Percentiles rank a stretch among this genome's conserved stretches.
Conservation (phyloP, 768 basidiomycete genomes). For the Psilocybe sp. region DNA sequence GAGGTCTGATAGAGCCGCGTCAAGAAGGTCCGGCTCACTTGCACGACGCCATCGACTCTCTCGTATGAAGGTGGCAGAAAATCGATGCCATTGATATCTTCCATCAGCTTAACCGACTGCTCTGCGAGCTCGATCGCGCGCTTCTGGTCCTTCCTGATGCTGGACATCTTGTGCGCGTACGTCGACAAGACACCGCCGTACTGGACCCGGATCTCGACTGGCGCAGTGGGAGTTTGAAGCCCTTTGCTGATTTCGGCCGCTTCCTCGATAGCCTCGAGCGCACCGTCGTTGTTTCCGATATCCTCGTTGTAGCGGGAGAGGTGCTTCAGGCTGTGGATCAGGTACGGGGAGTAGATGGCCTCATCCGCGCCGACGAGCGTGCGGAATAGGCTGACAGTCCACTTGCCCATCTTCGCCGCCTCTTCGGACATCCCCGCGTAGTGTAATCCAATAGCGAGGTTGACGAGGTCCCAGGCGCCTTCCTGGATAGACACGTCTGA, state of each 20-base stretch:
- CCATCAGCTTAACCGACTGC: conserved; percentile 3
- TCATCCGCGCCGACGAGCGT: conserved; percentile 6
- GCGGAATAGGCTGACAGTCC: conserved; percentile 14
- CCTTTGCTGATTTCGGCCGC: conserved; percentile 2
- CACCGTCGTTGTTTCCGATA: conserved; percentile 5
- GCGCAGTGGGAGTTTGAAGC: not conserved
- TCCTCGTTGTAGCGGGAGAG: conserved; percentile 5
- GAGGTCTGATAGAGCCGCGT: too few relatives aligned
- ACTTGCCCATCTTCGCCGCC: conserved; percentile 10
- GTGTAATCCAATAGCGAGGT: conserved; percentile 10
- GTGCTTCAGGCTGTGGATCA: conserved; percentile 6
- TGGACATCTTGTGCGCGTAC: conserved; percentile 1
- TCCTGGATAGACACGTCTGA: conserved; percentile 9
- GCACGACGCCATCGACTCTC: too few relatives aligned
- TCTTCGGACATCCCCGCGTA: conserved; percentile 12
- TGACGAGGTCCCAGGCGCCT: conserved; percentile 15
- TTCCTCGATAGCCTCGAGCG: conserved; percentile 5
- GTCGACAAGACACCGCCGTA: conserved; percentile 6
- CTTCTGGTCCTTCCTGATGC: conserved; percentile 1
- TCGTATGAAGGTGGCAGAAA: too few relatives aligned
- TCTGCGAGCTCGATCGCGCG: conserved; percentile 1
- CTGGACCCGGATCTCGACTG: conserved; percentile 5
- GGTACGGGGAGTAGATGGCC: conserved; percentile 8
- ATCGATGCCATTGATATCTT: not conserved
- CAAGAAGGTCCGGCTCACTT: too few relatives aligned